Conservation (phyloP, 2,329 filamentous ascomycete genomes). For the Exserohilum turcica region DNA sequence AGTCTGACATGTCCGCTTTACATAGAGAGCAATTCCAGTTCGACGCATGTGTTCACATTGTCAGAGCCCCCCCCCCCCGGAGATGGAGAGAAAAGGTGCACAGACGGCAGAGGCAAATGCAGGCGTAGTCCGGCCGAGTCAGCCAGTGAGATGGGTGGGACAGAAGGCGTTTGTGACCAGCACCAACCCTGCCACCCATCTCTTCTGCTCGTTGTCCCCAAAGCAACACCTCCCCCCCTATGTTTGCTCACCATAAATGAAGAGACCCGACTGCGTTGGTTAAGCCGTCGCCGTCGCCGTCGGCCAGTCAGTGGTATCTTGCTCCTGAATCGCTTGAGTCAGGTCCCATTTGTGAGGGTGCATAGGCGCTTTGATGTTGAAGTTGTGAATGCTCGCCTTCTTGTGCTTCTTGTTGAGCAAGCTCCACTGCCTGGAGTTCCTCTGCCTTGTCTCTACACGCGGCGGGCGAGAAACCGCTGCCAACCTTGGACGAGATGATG, state of each 20-base stretch:
- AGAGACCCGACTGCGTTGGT: slow-evolving; percentile 32
- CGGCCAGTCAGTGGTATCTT: slow-evolving; percentile 46
- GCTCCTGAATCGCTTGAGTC: slow-evolving; percentile 40
- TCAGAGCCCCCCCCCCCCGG: too few relatives aligned
- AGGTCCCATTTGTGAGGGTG: slow-evolving; percentile 38
- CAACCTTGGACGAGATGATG: slow-evolving; percentile 87
- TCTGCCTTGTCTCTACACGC: slow-evolving; percentile 82
- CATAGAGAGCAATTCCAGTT: too few relatives aligned
- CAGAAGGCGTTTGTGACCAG: slow-evolving; percentile 40
- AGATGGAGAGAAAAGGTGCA: too few relatives aligned
- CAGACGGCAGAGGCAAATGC: too few relatives aligned
- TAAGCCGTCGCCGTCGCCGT: slow-evolving; percentile 20
- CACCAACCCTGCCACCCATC: slow-evolving; percentile 29
- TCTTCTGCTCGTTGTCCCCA: slow-evolving; percentile 5
- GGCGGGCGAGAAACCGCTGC: slow-evolving; percentile 83
- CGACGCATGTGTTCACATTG: too few relatives aligned
- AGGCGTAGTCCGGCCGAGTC: too few relatives aligned
- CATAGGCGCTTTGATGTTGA: slow-evolving; percentile 37
- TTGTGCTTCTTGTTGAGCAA: slow-evolving; percentile 27
- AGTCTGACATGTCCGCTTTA: too few relatives aligned
- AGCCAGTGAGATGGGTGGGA: too few relatives aligned
- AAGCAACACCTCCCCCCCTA: too few relatives aligned
- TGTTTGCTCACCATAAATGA: slow-evolving; percentile 33
- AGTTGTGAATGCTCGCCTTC: slow-evolving; percentile 33
- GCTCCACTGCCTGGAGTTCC: slow-evolving; percentile 57